A percentile compares a stretch with the other conserved stretches of the same genome.
These are phyloP conservation scores for Schoenoplectus triqueter DNA, from an alignment of 202 grass and related monocot genomes.

Conservation along the genomic window DNA sequence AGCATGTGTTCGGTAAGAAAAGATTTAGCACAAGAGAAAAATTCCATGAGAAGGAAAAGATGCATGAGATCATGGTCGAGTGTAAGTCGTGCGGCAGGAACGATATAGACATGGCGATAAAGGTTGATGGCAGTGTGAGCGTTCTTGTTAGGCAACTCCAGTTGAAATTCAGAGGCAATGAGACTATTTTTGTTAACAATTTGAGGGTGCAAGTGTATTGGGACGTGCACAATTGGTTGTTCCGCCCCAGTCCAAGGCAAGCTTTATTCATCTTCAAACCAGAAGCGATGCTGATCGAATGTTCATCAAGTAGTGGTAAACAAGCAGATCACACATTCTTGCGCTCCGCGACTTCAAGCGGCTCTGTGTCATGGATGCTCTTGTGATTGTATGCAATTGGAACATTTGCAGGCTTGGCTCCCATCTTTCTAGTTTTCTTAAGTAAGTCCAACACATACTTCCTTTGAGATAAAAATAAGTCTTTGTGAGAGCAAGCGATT, in stretches of 20 bases:
- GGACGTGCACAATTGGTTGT: conserved; percentile 94
- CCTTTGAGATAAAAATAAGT: no score
- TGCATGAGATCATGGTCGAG: conserved; percentile 81
- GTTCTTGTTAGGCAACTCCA: conserved; percentile 75
- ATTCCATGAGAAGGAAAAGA: conserved; percentile 74
- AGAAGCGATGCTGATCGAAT: conserved; percentile 26
- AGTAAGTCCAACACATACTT: no score
- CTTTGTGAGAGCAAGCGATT: no score
- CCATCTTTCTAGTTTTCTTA: no score
- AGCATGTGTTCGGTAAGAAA: conserved; percentile 86
- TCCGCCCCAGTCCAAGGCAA: conserved; percentile 57
- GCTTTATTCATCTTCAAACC: conserved; percentile 94
- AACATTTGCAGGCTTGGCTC: no score
- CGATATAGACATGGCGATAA: conserved; percentile 80
- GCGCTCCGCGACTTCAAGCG: no score
- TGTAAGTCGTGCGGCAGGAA: conserved; percentile 56
- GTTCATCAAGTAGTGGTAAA: conserved; percentile 13
- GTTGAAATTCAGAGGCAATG: conserved; percentile 94
- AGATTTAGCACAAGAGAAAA: conserved; percentile 65
- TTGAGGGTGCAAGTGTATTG: conserved; percentile 79
- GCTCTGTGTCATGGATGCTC: no score
- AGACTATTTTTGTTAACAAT: conserved; percentile 76
- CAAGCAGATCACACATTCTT: conserved; percentile 22
- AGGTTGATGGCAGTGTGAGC: conserved; percentile 58
- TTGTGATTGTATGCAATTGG: no score